A percentile compares a stretch with the other conserved stretches of the same genome.
Conservation (phyloP, 371 early-diverging fungal species). For the Paramicrosporidium saccamoebae region DNA sequence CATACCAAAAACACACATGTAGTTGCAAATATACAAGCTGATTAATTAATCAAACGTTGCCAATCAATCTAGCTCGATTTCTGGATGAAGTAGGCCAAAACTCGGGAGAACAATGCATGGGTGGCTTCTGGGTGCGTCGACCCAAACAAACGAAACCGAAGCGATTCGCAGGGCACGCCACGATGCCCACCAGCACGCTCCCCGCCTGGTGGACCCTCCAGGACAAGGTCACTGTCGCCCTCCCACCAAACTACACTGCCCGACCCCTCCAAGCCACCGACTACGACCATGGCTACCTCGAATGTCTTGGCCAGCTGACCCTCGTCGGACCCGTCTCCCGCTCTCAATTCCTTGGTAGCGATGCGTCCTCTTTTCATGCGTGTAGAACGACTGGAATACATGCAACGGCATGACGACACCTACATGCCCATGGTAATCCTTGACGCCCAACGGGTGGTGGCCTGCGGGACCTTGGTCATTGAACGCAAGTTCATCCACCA, state of each 20-base stretch:
- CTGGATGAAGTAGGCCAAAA: too few relatives aligned
- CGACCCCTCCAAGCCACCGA: constrained; percentile 48
- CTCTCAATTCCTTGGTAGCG: constrained; percentile 4
- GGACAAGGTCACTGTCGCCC: too few relatives aligned
- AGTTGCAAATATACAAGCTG: too few relatives aligned
- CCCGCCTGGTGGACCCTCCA: too few relatives aligned
- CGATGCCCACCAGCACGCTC: too few relatives aligned
- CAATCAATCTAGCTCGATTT: too few relatives aligned
- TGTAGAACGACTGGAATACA: constrained; percentile 28
- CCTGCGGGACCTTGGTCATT: constrained; percentile 69
- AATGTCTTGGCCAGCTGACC: constrained; percentile 10
- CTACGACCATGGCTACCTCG: constrained; percentile 21
- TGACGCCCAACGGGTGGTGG: constrained; percentile 21
- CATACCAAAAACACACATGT: background rate
- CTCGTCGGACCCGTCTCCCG: constrained; percentile 9
- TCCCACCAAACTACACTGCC: constrained; percentile 41
- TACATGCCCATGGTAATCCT: constrained; percentile 38
- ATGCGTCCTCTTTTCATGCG: background rate
- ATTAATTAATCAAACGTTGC: too few relatives aligned
- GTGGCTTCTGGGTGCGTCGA: too few relatives aligned
- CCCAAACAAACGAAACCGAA: too few relatives aligned
- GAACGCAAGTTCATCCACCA: constrained; percentile 82
- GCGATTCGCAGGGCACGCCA: too few relatives aligned
- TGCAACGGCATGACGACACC: constrained; percentile 16
- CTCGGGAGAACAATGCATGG: too few relatives aligned